phyloP scores from a whole-genome alignment of 2,329 filamentous ascomycete genomes.

The Elsinoe batatas region DNA sequence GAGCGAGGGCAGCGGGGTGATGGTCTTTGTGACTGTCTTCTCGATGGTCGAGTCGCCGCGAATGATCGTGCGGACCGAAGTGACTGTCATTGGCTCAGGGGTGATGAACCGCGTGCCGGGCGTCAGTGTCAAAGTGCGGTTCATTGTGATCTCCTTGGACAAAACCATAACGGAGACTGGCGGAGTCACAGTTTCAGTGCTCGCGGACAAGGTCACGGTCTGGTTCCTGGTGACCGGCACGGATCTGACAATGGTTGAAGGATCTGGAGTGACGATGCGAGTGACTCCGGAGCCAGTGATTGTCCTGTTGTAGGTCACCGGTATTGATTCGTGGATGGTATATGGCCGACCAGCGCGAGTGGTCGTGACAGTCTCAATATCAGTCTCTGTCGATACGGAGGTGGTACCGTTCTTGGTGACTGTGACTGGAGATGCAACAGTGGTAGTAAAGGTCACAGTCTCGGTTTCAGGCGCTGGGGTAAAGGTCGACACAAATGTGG shows the following conservation, averaged over 20 bases:
- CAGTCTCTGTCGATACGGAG: not conserved
- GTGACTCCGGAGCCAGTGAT: not conserved
- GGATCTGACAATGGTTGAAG: not conserved
- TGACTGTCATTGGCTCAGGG: not conserved
- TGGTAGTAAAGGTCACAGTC: not conserved
- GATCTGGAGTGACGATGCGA: conserved; percentile 4
- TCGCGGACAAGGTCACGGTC: not conserved
- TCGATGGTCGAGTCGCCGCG: not conserved
- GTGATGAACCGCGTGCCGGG: not conserved
- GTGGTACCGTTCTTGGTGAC: not conserved
- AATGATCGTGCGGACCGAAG: not conserved
- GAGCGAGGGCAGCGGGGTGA: not conserved
- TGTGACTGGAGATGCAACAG: not conserved
- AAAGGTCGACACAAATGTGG: not conserved
- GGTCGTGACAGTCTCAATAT: not conserved
- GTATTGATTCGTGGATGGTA: conserved; percentile 3
- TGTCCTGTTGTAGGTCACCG: not conserved
- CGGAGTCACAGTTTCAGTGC: conserved; percentile 3
- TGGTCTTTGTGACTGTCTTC: not conserved
- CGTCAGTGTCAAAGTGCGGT: not conserved
- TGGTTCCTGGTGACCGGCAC: not conserved
- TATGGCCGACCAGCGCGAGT: not conserved
- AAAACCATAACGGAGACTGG: not conserved
- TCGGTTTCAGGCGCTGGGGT: not conserved
- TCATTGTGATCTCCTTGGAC: not conserved